These are phyloP conservation scores for Penicillium paneum DNA, from an alignment of 2,329 filamentous ascomycete genomes.

Conservation along the genomic window DNA sequence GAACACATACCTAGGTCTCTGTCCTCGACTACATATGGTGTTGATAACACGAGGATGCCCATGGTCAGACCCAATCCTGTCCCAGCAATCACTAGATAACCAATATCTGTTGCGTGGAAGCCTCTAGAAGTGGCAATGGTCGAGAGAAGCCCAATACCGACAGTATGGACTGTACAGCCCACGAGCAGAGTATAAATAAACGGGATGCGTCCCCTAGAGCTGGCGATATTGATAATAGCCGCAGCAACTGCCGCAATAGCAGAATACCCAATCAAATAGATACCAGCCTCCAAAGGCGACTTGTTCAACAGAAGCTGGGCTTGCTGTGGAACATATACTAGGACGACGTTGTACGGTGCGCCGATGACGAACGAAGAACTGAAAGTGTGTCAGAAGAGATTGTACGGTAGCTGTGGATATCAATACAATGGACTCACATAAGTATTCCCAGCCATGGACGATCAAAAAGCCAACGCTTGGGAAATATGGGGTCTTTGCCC, in stretches of 20 bases:
- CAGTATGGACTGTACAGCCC: constrained; percentile 24
- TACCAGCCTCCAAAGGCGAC: constrained; percentile 27
- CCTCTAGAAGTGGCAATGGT: constrained; percentile 18
- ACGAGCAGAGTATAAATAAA: constrained; percentile 28
- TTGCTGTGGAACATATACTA: constrained; percentile 31
- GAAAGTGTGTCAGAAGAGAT: background rate
- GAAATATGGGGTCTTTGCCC: constrained; percentile 29
- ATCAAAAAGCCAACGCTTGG: constrained; percentile 26
- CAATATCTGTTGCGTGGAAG: constrained; percentile 23
- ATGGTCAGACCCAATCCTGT: constrained; percentile 24
- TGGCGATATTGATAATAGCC: constrained; percentile 21
- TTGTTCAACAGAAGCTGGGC: constrained; percentile 24
- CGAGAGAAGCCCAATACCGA: constrained; percentile 26
- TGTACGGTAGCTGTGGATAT: background rate
- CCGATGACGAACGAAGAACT: constrained; percentile 30
- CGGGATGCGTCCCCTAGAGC: constrained; percentile 23
- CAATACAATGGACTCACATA: constrained; percentile 13
- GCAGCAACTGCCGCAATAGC: constrained; percentile 24
- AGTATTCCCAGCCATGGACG: constrained; percentile 29
- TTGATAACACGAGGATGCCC: constrained; percentile 22
- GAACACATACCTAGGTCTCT: constrained; percentile 24
- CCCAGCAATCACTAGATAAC: constrained; percentile 22
- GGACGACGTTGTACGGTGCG: constrained; percentile 26
- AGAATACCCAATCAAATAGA: constrained; percentile 27
- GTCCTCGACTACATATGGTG: constrained; percentile 27